Evolutionary conservation across 2,329 filamentous ascomycete species (phyloP), one percentile per base, ranked within the genome.

Genomic region (Cadophora malorum): DNA sequence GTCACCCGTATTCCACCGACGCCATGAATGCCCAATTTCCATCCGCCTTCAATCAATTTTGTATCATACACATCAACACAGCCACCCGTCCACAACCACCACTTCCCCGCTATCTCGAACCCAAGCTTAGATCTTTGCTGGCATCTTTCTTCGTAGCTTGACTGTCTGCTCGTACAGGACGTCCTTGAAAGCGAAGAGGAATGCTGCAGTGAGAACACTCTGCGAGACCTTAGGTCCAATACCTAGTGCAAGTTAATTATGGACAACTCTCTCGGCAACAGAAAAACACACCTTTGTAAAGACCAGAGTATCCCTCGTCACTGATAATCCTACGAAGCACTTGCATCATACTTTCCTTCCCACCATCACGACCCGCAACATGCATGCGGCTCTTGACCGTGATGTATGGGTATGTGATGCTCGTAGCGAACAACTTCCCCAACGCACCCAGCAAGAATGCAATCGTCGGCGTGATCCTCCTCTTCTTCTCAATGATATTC

Each of bases 371-470:
- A 70, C 86, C 89, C 33, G 94, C 93, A 69, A 99, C 93, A 79
- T 99, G 96, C 89, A 97, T 97, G 79, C 93, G 89, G 81, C 94
- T 97, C 89, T 99, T 99, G 76, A 99, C 91, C 4, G 96, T 99
- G 79, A 99, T 98, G 79, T 99, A 99, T 12, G 96, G 96, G 80
- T 99, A 99, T 6, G 96, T 99, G 76, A 98, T 92, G 69, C 86
- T 89, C 2, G 96, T 99, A 28, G 96, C 96, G 70, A 97, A 90
- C 71, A 99, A 85, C 86, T 99, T 99, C 80, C 96, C 94, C 38
- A 98, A 78, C 1, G 96, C 96, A 70, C 96, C 96, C 2, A 99
- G 85, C 77, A 96, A 88, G 80, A 99, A 99, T 61, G 93, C 94
- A 73, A 97, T 88, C 65, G 88, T 90, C 1, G 95, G 93, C 0